A percentile compares a stretch with the other conserved stretches of the same genome.
Conservation (phyloP, 225 moss, liverwort and hornwort species). For the Physcomitrellopsis africana region DNA sequence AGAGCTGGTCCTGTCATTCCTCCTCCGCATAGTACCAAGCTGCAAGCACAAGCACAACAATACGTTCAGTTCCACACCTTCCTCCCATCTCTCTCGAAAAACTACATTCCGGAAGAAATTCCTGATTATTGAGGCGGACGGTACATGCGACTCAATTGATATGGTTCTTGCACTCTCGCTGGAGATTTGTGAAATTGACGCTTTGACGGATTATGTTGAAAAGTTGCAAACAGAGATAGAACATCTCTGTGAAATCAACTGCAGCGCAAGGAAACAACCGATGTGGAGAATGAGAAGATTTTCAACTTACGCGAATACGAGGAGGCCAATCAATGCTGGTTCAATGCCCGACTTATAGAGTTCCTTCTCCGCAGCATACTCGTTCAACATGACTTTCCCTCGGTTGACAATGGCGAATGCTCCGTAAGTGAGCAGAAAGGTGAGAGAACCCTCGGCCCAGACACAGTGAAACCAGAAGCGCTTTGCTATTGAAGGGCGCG, state of each 20-base stretch:
- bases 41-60: conserved; percentile 24
- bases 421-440: conserved; percentile 59
- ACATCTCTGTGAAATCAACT: not conserved
- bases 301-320: conserved; percentile 51
- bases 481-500: conserved; percentile 44
- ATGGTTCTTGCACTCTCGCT: too few species aligned
- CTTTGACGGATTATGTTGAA: too few species aligned
- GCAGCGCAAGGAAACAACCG: not conserved
- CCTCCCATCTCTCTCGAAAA: too few species aligned
- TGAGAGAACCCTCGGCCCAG: conserved; percentile 53
- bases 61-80: not conserved
- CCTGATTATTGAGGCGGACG: too few species aligned
- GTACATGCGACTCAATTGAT: too few species aligned
- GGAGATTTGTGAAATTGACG: too few species aligned
- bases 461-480: conserved; percentile 55
- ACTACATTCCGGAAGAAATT: too few species aligned
- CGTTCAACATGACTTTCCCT: conserved; percentile 3
- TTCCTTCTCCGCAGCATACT: not conserved
- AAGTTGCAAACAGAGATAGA: not conserved
- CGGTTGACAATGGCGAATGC: conserved; percentile 43
- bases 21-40: conserved; percentile 56
- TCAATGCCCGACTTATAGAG: conserved; percentile 38
- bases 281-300: not conserved
- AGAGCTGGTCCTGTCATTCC: conserved; percentile 57
- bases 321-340: conserved; percentile 40